A percentile compares a stretch with the other conserved stretches of the same genome.
Conservation (phyloP, 306 rosid species). For the Corylus avellana region DNA sequence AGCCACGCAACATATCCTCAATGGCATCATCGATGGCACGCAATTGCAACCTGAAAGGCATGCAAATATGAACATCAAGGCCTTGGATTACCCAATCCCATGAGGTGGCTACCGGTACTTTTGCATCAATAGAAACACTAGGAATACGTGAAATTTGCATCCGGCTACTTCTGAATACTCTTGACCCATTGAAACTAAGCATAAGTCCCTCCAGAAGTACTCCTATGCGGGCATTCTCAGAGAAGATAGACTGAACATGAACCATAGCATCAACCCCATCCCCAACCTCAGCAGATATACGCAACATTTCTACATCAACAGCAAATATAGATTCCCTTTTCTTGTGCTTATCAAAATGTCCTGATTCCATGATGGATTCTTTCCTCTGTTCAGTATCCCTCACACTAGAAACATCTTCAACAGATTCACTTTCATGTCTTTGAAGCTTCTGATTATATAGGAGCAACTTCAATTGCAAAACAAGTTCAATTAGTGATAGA, state of each 20-base stretch:
- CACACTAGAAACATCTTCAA: constrained; percentile 39
- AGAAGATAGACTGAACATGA: constrained; percentile 94
- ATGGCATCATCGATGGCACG: constrained; percentile 95
- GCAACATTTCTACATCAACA: constrained; percentile 86
- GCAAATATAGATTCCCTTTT: constrained; percentile 90
- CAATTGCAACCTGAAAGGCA: constrained; percentile 92
- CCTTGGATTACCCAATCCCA: constrained; percentile 99
- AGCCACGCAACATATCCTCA: constrained; percentile 90
- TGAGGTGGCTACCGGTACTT: constrained; percentile 48
- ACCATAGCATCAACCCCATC: constrained; percentile 93
- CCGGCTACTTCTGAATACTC: constrained; percentile 87
- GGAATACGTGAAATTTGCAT: constrained; percentile 98
- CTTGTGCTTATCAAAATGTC: constrained; percentile 66
- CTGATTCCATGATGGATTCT: constrained; percentile 53
- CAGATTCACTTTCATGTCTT: constrained; percentile 44
- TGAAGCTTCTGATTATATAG: constrained; percentile 72
- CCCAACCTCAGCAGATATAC: constrained; percentile 80
- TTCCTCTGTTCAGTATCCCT: constrained; percentile 55
- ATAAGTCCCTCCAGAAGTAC: constrained; percentile 94
- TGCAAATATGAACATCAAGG: constrained; percentile 82
- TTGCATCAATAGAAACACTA: constrained; percentile 56
- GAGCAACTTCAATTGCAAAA: constrained; percentile 68
- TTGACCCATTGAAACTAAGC: constrained; percentile 75
- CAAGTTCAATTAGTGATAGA: constrained; percentile 75
- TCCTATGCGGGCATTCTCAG: constrained; percentile 96